Evolutionary conservation across 331 rosid genomes (phyloP).

Genomic region (Phaseolus coccineus): DNA sequence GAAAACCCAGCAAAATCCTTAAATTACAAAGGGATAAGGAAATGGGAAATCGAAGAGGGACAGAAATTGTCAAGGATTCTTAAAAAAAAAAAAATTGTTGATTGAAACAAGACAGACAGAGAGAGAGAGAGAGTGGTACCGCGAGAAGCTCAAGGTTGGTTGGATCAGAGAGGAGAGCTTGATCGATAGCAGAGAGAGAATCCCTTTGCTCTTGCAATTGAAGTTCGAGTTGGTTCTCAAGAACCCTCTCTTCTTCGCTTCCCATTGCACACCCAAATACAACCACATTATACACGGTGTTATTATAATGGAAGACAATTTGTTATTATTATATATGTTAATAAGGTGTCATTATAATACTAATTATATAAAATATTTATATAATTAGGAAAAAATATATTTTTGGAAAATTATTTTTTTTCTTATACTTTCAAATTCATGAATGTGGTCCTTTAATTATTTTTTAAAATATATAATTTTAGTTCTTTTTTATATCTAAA

Average conservation of each 20-base stretch:
- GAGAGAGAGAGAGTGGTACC: conserved; percentile 41
- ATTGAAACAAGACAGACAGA: background rate
- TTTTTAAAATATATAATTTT: too few species aligned
- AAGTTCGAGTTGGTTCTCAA: conserved; percentile 80
- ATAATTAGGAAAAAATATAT: too few species aligned
- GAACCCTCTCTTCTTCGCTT: conserved; percentile 89
- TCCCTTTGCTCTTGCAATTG: conserved; percentile 89
- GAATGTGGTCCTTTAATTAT: too few species aligned
- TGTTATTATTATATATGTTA: too few species aligned
- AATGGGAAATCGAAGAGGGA: background rate
- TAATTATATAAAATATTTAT: too few species aligned
- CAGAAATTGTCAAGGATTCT: background rate
- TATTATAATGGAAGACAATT: too few species aligned
- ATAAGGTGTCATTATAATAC: too few species aligned
- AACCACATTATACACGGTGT: background rate
- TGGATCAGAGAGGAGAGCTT: conserved; percentile 78
- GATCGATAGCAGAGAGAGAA: conserved; percentile 69
- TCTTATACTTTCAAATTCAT: too few species aligned
- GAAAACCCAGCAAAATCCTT: background rate
- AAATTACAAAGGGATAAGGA: background rate
- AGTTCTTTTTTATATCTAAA: too few species aligned
- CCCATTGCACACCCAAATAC: conserved; percentile 55
- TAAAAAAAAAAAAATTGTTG: background rate
- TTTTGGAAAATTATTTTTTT: too few species aligned
- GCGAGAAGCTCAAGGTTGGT: conserved; percentile 71